phyloP scores from a whole-genome alignment of 257 asterid genomes.

The Thymus quinquecostatus region DNA sequence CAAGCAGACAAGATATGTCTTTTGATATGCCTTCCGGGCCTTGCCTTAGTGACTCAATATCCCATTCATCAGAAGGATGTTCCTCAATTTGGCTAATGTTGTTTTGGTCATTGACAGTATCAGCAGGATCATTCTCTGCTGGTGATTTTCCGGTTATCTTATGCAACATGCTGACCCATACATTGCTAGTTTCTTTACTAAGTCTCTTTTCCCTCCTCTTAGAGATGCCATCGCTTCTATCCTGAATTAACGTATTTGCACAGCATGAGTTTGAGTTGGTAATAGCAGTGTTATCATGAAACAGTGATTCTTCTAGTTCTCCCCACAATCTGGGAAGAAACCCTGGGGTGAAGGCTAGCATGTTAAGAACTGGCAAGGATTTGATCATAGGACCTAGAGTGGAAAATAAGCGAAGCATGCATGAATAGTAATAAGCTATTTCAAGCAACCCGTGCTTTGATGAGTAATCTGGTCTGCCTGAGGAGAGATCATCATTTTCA shows the following conservation, averaged over 20 bases:
- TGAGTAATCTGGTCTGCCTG: conserved; percentile 34
- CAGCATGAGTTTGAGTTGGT: conserved; percentile 26
- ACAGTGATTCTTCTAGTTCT: conserved; percentile 63
- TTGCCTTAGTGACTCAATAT: conserved; percentile 66
- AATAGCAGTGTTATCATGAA: conserved; percentile 45
- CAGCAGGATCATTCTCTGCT: conserved; percentile 42
- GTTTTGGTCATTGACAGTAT: conserved; percentile 38
- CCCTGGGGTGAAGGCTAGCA: conserved; percentile 94
- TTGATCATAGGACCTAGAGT: conserved; percentile 68
- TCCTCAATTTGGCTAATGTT: conserved; percentile 47
- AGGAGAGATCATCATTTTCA: conserved; percentile 40
- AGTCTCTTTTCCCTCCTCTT: conserved; percentile 56
- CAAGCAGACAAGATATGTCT: conserved; percentile 70
- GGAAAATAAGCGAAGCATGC: conserved; percentile 77
- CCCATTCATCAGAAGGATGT: conserved; percentile 68
- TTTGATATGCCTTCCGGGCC: conserved; percentile 83
- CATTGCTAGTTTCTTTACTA: conserved; percentile 67
- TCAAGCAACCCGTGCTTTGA: conserved; percentile 57
- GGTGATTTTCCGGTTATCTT: conserved; percentile 69
- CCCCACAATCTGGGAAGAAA: conserved; percentile 79
- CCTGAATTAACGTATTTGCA: conserved; percentile 43
- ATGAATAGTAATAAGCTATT: conserved; percentile 74
- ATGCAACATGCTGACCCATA: conserved; percentile 75
- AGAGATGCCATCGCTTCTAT: conserved; percentile 45
- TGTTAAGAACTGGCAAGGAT: conserved; percentile 87